Percentiles rank a stretch among this genome's conserved stretches.
Conservation (phyloP, 2,329 filamentous ascomycete genomes). For the Diaporthe vaccinii region DNA sequence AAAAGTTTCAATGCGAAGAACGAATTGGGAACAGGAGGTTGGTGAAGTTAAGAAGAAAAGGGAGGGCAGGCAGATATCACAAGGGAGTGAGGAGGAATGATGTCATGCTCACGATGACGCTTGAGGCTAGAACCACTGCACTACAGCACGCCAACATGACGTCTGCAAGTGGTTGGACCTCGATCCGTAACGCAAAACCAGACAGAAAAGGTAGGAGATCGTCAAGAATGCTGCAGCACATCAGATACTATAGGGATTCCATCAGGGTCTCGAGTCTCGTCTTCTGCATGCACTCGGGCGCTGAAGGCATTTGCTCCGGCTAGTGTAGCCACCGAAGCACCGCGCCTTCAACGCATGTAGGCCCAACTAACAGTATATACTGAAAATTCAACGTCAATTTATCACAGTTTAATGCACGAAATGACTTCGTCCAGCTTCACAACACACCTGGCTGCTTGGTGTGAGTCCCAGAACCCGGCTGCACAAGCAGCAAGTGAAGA, state of each 20-base stretch:
- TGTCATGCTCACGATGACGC: conserved; percentile 35
- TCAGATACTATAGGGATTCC: neutral
- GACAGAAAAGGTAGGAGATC: conserved; percentile 24
- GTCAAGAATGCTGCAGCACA: neutral
- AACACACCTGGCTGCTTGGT: neutral
- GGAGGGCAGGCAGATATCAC: neutral
- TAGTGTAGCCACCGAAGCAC: neutral
- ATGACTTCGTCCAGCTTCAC: neutral
- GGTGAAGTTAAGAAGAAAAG: conserved; percentile 12
- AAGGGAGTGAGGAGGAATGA: conserved; percentile 25
- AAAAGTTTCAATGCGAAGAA: neutral
- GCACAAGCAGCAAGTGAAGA: neutral
- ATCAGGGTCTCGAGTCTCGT: neutral
- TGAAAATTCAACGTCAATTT: neutral
- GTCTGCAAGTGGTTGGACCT: conserved; percentile 30
- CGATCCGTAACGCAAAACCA: neutral
- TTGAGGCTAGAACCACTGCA: conserved; percentile 25
- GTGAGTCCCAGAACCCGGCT: neutral
- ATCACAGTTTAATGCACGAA: too few species aligned
- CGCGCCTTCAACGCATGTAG: neutral
- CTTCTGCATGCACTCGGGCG: neutral
- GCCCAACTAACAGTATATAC: neutral
- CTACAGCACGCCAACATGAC: conserved; percentile 33
- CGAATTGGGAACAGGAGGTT: neutral
- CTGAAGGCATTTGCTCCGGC: neutral